phyloP scores from a whole-genome alignment of 2,329 filamentous ascomycete species.

The Talaromyces sp. region DNA sequence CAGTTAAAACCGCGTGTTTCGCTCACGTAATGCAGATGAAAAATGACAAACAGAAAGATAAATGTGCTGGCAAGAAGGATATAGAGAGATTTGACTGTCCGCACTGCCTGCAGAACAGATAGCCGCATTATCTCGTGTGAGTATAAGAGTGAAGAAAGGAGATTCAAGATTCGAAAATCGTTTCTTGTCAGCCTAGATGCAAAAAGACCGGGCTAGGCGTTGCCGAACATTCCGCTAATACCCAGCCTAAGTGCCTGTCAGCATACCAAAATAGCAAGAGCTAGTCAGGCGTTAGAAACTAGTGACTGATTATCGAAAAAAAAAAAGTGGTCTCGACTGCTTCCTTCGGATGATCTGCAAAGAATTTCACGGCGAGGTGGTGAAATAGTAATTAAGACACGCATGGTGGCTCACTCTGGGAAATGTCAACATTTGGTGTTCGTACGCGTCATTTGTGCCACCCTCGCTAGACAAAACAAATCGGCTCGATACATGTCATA shows the following conservation, averaged over 20 bases:
- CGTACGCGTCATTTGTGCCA: neutral
- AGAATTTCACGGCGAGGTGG: neutral
- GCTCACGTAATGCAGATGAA: neutral
- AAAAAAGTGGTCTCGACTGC: neutral
- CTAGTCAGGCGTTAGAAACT: neutral
- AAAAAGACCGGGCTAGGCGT: neutral
- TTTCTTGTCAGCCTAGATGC: neutral
- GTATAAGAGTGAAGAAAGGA: neutral
- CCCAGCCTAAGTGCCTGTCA: neutral
- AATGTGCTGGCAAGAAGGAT: slow-evolving; percentile 1
- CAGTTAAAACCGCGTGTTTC: neutral
- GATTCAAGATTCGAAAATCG: neutral
- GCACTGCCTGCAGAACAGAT: neutral
- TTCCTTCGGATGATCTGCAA: neutral
- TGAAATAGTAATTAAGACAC: neutral
- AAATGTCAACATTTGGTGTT: neutral
- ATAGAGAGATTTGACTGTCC: neutral
- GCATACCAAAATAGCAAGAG: neutral
- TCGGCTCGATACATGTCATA: neutral
- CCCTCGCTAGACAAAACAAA: neutral
- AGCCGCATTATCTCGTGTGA: slow-evolving; percentile 1
- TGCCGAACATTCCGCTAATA: neutral
- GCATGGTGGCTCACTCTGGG: neutral
- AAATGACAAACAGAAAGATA: neutral
- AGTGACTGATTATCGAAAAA: neutral